These are phyloP conservation scores for Solanum virginianum DNA, from an alignment of 257 asterid species.

Conservation along the genomic window DNA sequence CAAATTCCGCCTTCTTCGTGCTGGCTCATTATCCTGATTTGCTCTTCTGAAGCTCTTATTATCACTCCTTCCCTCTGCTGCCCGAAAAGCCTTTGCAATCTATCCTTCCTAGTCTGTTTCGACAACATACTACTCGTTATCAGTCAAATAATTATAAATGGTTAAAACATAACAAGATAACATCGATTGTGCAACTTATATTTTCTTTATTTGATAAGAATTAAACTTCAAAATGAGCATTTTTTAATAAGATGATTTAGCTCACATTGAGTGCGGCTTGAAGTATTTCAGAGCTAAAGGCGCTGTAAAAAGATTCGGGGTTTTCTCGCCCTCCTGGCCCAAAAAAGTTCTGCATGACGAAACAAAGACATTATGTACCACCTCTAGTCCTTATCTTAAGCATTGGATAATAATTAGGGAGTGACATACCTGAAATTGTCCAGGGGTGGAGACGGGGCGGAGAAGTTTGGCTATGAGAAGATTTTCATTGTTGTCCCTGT, in stretches of 20 bases:
- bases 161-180: neutral
- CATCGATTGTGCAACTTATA: too few relatives aligned
- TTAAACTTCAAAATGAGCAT: too few relatives aligned
- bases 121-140: neutral
- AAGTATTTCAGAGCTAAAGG: slow-evolving; percentile 50
- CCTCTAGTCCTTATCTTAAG: neutral
- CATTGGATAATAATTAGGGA: too few relatives aligned
- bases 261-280: slow-evolving; percentile 55
- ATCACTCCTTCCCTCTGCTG: slow-evolving; percentile 35
- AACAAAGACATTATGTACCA: neutral
- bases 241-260: too few relatives aligned
- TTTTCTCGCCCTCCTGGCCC: slow-evolving; percentile 47
- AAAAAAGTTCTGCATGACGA: slow-evolving; percentile 26
- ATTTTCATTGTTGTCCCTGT: slow-evolving; percentile 28
- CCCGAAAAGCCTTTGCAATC: slow-evolving; percentile 26
- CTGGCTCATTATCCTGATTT: slow-evolving; percentile 36
- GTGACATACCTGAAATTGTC: slow-evolving; percentile 30
- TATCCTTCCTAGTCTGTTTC: slow-evolving; percentile 26
- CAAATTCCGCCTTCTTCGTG: slow-evolving; percentile 49
- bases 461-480: slow-evolving; percentile 34
- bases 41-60: slow-evolving; percentile 48
- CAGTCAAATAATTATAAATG: neutral
- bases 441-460: slow-evolving; percentile 43
- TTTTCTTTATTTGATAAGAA: too few relatives aligned
- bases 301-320: slow-evolving; percentile 29